A percentile compares a stretch with the other conserved stretches of the same genome.
Conservation (phyloP, 768 basidiomycete genomes). For the Dendrothele bispora region DNA sequence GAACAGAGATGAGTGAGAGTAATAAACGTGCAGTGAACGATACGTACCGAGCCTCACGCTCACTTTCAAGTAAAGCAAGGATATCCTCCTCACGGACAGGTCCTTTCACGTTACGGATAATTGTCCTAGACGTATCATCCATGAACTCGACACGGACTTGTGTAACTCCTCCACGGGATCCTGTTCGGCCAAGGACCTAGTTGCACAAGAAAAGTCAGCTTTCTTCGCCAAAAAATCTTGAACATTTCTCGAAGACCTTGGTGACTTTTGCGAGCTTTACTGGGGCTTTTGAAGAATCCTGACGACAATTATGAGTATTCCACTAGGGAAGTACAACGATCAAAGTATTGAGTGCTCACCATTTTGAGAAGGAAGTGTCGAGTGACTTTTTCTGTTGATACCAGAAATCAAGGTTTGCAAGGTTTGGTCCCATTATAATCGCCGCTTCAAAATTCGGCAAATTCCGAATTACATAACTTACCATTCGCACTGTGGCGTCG, state of each 20-base stretch:
- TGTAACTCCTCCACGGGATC: constrained; percentile 72
- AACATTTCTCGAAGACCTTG: constrained; percentile 61
- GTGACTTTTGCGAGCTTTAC: constrained; percentile 98
- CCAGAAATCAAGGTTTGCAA: constrained; percentile 1
- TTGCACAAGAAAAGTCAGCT: constrained; percentile 4
- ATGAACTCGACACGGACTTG: constrained; percentile 98
- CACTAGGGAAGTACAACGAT: not conserved
- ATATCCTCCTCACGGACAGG: constrained; percentile 97
- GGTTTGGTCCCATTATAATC: not conserved
- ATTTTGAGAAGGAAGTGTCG: not conserved
- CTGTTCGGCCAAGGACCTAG: constrained; percentile 96
- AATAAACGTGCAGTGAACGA: not conserved
- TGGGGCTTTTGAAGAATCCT: constrained; percentile 88
- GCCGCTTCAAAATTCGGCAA: not conserved
- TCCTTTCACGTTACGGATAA: constrained; percentile 99
- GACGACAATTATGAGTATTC: not conserved
- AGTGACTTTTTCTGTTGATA: not conserved
- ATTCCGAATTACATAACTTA: no score
- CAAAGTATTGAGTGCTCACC: not conserved
- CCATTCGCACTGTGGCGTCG: no score
- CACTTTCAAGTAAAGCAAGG: constrained; percentile 93
- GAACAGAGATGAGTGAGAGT: constrained; percentile 1
- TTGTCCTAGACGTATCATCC: constrained; percentile 93
- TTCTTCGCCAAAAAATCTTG: not conserved
- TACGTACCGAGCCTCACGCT: constrained; percentile 99